A percentile compares a stretch with the other conserved stretches of the same genome.
These are phyloP conservation scores for Cyberlindnera bimundalis DNA, from an alignment of 805 yeast genomes.

Conservation along the genomic window DNA sequence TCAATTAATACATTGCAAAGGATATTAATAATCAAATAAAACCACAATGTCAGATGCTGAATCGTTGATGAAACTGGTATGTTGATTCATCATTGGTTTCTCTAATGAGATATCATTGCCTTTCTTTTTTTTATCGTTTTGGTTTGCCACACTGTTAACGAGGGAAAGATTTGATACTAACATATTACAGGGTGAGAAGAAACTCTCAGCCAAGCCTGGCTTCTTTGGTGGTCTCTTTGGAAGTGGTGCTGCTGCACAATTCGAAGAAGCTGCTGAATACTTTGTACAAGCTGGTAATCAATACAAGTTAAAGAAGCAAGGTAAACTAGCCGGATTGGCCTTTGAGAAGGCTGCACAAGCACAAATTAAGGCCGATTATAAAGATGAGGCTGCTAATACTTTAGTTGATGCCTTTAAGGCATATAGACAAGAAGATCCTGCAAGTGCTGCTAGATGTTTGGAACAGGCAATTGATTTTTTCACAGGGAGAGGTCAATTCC, in stretches of 20 bases:
- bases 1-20: too few species aligned
- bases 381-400: slow-evolving; percentile 90
- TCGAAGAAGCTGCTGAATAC: slow-evolving; percentile 90
- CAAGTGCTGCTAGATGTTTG: slow-evolving; percentile 73
- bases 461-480: slow-evolving; percentile 77
- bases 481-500: slow-evolving; percentile 88
- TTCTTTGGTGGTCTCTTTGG: slow-evolving; percentile 62
- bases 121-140: neutral
- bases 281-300: slow-evolving; percentile 92
- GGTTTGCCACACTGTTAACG: neutral
- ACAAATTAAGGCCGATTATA: slow-evolving; percentile 68
- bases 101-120: neutral
- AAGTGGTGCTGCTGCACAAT: slow-evolving; percentile 55
- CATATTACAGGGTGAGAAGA: slow-evolving; percentile 57
- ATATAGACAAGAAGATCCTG: slow-evolving; percentile 69
- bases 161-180: neutral
- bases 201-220: slow-evolving; percentile 67
- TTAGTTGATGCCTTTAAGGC: slow-evolving; percentile 89
- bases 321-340: slow-evolving; percentile 71
- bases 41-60: slow-evolving; percentile 11
- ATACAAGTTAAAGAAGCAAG: slow-evolving; percentile 73
- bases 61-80: slow-evolving; percentile 37
- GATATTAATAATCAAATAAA: too few species aligned
- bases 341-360: slow-evolving; percentile 83
- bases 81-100: slow-evolving; percentile 14